Base-by-base conservation (phyloP, 73 alveolate species). In the Paramecium biaurelia region DNA sequence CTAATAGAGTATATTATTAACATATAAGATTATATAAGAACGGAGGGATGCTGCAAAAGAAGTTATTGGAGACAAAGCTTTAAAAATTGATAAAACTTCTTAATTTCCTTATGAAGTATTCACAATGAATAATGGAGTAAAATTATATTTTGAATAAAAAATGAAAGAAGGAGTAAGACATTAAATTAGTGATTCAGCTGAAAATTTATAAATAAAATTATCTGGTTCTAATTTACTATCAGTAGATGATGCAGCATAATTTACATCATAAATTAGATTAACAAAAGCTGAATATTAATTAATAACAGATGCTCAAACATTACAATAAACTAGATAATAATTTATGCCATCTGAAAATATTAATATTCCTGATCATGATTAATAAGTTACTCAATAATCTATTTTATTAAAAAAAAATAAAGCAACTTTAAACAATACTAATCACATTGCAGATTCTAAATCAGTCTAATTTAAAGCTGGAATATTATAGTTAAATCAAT, bases 51-150 rank as follows among this genome's bases (percentile, higher is more conserved):
- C 42, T 24, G 28, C 90, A 43, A 79, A 79, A 79, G 90, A 79
- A 23, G 90, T 79, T 6, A 41, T 79, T 11, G 90, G 90, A 43
- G 90, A 79, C 15, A 79, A 45, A 79, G 90, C 90, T 3, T 30
- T 79, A 41, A 79, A 35, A 79, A 5, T 42, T 1, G 90, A 79
- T 45, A 79, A 79, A 23, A 43, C 90, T 24, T 38, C 90, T 42
- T 42, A 79, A 79, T 79, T 79, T 45, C 90, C 90, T 24, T 79
- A 79, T 79, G 90, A 79, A 30, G 32, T 24, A 24, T 79, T 79
- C 43, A 41, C 90, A 43, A 79, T 79, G 90, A 79, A 38, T 79
- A 79, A 79, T 79, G 90, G 90, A 23, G 90, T 79, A 11, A 79
- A 47, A 79, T 43, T 79, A 47, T 42, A 30, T 10, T 79, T 14